A percentile compares a stretch with the other conserved stretches of the same genome.
These are phyloP conservation scores for Neurospora crassa DNA, from an alignment of 2,329 filamentous ascomycete genomes.

Conservation along the genomic window DNA sequence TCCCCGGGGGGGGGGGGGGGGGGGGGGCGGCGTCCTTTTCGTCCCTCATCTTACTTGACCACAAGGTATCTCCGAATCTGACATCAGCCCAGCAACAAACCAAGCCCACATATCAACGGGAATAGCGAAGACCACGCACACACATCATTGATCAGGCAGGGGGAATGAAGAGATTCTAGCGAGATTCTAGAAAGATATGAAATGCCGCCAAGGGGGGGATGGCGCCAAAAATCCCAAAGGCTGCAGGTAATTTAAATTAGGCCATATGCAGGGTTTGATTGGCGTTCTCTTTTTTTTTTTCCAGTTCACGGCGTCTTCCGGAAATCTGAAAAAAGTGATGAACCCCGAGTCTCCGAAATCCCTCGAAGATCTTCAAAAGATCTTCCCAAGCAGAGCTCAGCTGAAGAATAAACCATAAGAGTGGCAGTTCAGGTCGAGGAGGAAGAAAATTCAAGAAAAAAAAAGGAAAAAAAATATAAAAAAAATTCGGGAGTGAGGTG, in stretches of 20 bases:
- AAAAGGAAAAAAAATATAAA: neutral
- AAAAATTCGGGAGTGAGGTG: neutral
- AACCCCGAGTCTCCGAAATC: neutral
- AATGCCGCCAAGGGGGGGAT: neutral
- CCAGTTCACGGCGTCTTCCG: neutral
- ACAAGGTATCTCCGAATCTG: neutral
- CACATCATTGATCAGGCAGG: neutral
- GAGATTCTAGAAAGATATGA: neutral
- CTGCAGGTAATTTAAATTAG: neutral
- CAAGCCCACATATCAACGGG: neutral
- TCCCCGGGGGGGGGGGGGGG: too few relatives aligned
- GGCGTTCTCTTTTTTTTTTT: neutral
- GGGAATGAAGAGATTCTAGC: neutral
- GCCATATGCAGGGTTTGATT: neutral
- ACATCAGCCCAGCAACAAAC: neutral
- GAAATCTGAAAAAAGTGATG: neutral
- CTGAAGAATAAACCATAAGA: neutral
- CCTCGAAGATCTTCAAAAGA: neutral
- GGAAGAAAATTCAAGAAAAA: too few relatives aligned
- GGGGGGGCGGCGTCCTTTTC: too few relatives aligned
- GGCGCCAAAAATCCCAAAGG: neutral
- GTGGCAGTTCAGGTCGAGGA: neutral
- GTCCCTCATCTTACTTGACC: neutral
- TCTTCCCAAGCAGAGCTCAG: neutral
- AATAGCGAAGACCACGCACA: neutral